Evolutionary conservation across 208 protist species (phyloP).

Genomic region (Trypanosoma mega): DNA sequence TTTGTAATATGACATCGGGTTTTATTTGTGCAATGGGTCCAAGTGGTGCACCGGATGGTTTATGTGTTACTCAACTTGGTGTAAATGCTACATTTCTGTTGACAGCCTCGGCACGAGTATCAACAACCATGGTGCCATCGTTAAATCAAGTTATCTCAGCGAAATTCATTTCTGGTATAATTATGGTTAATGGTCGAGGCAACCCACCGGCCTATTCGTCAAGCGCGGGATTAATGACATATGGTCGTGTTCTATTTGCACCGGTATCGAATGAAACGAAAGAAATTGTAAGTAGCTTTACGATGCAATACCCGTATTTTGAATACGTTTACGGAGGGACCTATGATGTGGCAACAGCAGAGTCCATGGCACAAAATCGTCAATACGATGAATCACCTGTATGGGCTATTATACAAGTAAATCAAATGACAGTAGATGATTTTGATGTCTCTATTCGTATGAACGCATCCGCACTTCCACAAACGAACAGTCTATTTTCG

Average conservation of each 20-base stretch:
- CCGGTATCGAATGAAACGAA: conserved; percentile 32
- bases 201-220: too few relatives aligned
- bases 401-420: conserved; percentile 52
- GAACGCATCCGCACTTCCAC: conserved; percentile 46
- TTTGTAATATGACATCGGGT: too few relatives aligned
- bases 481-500: conserved; percentile 15
- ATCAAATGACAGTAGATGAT: conserved; percentile 24
- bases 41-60: too few relatives aligned
- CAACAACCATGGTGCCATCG: too few relatives aligned
- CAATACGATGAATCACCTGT: conserved; percentile 21
- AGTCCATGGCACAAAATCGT: conserved; percentile 16
- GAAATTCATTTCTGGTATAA: too few relatives aligned
- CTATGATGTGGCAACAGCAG: conserved; percentile 23
- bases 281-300: conserved; percentile 33
- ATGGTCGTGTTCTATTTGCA: conserved; percentile 26
- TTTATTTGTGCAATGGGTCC: too few relatives aligned
- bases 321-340: conserved; percentile 47
- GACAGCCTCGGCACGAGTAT: too few relatives aligned
- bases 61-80: too few relatives aligned
- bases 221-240: too few relatives aligned
- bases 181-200: too few relatives aligned
- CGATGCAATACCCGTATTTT: conserved; percentile 30
- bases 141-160: too few relatives aligned
- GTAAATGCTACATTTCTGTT: too few relatives aligned
- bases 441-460: conserved; percentile 52